These are phyloP conservation scores for Magnusiomyces paraingens DNA, from an alignment of 1,139 yeast genomes.

Conservation along the genomic window DNA sequence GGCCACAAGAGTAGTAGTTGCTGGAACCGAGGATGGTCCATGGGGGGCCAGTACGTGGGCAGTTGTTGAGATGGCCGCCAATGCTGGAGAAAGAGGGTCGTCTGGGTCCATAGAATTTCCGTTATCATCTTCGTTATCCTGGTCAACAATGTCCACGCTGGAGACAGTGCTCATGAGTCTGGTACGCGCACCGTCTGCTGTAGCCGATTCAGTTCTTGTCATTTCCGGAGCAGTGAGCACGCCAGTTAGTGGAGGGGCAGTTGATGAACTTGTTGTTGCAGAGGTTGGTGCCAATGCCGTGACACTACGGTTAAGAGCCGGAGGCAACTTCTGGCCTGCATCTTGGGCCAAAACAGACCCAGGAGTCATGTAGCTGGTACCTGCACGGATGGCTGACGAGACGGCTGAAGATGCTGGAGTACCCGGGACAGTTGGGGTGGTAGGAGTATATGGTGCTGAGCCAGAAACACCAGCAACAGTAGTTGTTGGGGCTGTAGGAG, in stretches of 20 bases:
- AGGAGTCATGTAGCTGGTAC: neutral
- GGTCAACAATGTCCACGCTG: constrained; percentile 6
- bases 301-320: neutral
- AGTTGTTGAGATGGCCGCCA: neutral
- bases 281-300: neutral
- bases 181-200: neutral
- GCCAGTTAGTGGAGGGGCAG: neutral
- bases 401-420: neutral
- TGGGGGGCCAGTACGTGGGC: neutral
- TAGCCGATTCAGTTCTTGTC: neutral
- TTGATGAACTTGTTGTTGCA: neutral
- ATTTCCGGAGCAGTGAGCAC: neutral
- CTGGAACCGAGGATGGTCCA: neutral
- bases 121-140: neutral
- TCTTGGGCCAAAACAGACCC: neutral
- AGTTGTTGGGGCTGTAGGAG: neutral
- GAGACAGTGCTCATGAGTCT: constrained; percentile 1
- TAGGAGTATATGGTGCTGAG: neutral
- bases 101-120: neutral
- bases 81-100: neutral
- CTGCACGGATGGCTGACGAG: neutral
- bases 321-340: neutral
- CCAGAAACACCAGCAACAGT: neutral
- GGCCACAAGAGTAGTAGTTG: neutral
- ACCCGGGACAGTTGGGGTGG: neutral